Base-by-base conservation (phyloP, 2,329 filamentous ascomycete species). In the Claviceps pusilla region DNA sequence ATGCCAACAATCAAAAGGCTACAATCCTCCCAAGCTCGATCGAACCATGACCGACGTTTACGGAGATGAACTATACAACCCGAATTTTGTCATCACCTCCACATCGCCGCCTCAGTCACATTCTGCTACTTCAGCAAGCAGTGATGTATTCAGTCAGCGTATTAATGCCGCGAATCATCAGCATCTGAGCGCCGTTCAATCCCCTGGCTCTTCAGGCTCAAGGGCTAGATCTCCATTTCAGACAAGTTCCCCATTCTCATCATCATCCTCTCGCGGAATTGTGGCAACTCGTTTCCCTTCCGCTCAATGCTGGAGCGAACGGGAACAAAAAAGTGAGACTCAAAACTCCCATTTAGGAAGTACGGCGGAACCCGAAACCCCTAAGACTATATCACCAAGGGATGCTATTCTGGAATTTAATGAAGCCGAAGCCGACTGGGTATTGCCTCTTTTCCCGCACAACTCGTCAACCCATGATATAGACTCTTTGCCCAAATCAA, bases 361-460 rank as follows among this genome's bases (percentile, higher is more conserved):
- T 63, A 70, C 58, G 61, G 59, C 70, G 33, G 68, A 76, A 48
- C 71, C 74, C 1, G 67, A 75, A 6, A 77, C 76, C 0, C 76
- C 84, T n/a, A 87, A 88, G 68, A 95, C 91, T 0, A 95, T 98
- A 49, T 97, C 91, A 1, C 93, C 91, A 29, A 94, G 95, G 70
- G 91, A 97, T 63, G 87, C 90, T 1, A 71, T 95, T 56, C 71
- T 96, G 51, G 90, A 96, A 57, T 95, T 90, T 65, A 80, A 84
- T 57, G 88, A 93, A 43, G 69, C 75, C 0, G 86, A 90, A 3
- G 82, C 84, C 19, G 84, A 85, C 50, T 71, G 78, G 4, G 81
- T 81, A 56, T 81, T 86, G 61, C 82, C 87, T 12, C 71, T 95
- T 24, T 95, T 95, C 64, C 79, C 86, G 3, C 74, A 79, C 1